These are phyloP conservation scores for Boletellus ananas DNA, from an alignment of 768 basidiomycete species.

Conservation along the genomic window DNA sequence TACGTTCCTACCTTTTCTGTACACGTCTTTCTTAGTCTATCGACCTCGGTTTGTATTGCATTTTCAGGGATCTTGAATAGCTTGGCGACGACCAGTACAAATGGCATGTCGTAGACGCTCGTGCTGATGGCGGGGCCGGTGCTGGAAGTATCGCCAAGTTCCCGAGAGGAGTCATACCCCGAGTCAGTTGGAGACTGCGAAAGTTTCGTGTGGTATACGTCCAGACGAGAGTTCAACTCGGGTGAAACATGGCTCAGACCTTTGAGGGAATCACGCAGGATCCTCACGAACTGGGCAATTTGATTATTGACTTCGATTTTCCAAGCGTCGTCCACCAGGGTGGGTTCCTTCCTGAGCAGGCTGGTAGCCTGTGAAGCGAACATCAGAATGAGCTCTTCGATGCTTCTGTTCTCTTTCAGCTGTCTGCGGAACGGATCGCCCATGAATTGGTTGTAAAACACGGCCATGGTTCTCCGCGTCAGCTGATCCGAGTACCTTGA, in stretches of 20 bases:
- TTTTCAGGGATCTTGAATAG: constrained; percentile 73
- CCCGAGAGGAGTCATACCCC: constrained; percentile 58
- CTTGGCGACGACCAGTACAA: constrained; percentile 64
- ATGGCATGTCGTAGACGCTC: constrained; percentile 69
- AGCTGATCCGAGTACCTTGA: constrained; percentile 84
- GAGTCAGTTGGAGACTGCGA: constrained; percentile 63
- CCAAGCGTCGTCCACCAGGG: constrained; percentile 83
- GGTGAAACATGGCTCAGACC: constrained; percentile 73
- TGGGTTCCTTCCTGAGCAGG: constrained; percentile 85
- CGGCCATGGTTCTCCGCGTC: constrained; percentile 84
- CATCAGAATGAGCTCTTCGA: constrained; percentile 95
- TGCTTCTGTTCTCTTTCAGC: constrained; percentile 95
- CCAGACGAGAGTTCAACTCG: constrained; percentile 77
- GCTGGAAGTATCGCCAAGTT: constrained; percentile 48
- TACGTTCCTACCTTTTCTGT: constrained; percentile 61
- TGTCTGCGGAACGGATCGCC: constrained; percentile 81
- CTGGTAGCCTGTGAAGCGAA: constrained; percentile 90
- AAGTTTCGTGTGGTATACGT: constrained; percentile 79
- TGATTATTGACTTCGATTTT: constrained; percentile 91
- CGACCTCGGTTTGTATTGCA: constrained; percentile 71
- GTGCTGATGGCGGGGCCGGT: constrained; percentile 36
- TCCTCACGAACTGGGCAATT: constrained; percentile 81
- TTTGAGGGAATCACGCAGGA: constrained; percentile 77
- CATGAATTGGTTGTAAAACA: constrained; percentile 88
- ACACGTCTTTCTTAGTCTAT: constrained; percentile 57